Base-by-base conservation (phyloP, 805 yeast species). In the Myxozyma sirexii region DNA sequence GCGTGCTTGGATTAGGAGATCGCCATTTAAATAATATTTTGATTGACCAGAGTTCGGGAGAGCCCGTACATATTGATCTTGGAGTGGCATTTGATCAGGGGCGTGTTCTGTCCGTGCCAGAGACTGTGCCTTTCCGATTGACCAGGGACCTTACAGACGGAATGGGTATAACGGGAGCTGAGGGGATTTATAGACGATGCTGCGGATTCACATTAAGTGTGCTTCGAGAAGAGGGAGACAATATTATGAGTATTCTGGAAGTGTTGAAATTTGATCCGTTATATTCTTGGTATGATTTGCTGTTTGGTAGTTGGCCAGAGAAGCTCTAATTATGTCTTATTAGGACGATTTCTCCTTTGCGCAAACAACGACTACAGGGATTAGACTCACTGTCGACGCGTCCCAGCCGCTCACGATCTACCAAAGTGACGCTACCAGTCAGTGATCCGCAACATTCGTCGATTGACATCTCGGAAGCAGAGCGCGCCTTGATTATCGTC, bases 51-150 rank as follows among this genome's bases (percentile, higher is more conserved):
- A 69, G 72, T n/a, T 80, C 89, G 0, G 98, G 98, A 0, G 97
- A 92, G 67, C 96, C 97, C 0, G 85, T 94, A 26, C 99, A 96
- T 71, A 96, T 94, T 66, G 99, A 94, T 72, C 76, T 94, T 17
- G 99, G 99, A 0, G 92, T 94, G 46, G 96, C 98, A 0, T 94
- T 94, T 76, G 99, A 94, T 71, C 97, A 91, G 69, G 99, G 98
- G 0, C 85, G 82, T 67, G 74, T 84, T 13, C 76, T 94, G 41
- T 86, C 93, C 0, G 82, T 93, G 7, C 99, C 99, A 0, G 99
- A 94, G 69, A 80, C 88, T 0, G 96, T 96, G 4, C 99, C 99
- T 3, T 96, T 94, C 71, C 75, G 99, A 63, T 76, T 96, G 37
- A 90, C 98, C 0, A 77, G 96, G 59, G 97, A 96, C 71, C 79